phyloP scores from a whole-genome alignment of 2,329 filamentous ascomycete species.

The Fusarium floridanum region DNA sequence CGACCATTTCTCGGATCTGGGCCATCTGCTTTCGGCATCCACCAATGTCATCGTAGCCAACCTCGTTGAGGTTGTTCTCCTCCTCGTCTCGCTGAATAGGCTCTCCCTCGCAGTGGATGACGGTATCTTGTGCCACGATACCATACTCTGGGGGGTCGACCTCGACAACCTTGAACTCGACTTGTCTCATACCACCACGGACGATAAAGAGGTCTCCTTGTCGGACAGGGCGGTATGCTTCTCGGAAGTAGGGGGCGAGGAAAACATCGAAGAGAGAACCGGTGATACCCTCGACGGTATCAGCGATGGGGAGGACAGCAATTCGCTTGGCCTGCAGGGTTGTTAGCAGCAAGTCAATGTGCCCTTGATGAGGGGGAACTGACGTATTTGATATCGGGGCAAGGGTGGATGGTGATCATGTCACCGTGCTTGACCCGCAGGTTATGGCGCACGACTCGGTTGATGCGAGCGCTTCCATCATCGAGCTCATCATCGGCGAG shows the following conservation, averaged over 20 bases:
- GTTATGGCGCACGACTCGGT: constrained; percentile 98
- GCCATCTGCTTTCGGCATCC: constrained; percentile 99
- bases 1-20: constrained; percentile 98
- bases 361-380: constrained; percentile 55
- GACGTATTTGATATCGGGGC: constrained; percentile 99
- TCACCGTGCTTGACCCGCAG: constrained; percentile 98
- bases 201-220: constrained; percentile 99
- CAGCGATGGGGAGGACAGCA: constrained; percentile 96
- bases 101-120: constrained; percentile 97
- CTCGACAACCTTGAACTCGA: constrained; percentile 99
- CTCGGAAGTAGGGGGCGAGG: constrained; percentile 99
- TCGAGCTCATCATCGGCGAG: constrained; percentile 97
- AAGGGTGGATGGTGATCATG: constrained; percentile 96
- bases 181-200: constrained; percentile 97
- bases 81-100: constrained; percentile 96
- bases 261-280: constrained; percentile 99
- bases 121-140: constrained; percentile 97
- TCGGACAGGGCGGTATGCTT: constrained; percentile 96
- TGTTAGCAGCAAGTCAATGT: constrained; percentile 26
- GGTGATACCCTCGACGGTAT: constrained; percentile 97
- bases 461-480: constrained; percentile 96
- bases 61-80: constrained; percentile 98
- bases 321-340: constrained; percentile 90
- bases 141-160: constrained; percentile 98
- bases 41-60: constrained; percentile 99